Evolutionary conservation across 179 eudicot genomes (phyloP).

Genomic region (Vitellaria paradoxa): DNA sequence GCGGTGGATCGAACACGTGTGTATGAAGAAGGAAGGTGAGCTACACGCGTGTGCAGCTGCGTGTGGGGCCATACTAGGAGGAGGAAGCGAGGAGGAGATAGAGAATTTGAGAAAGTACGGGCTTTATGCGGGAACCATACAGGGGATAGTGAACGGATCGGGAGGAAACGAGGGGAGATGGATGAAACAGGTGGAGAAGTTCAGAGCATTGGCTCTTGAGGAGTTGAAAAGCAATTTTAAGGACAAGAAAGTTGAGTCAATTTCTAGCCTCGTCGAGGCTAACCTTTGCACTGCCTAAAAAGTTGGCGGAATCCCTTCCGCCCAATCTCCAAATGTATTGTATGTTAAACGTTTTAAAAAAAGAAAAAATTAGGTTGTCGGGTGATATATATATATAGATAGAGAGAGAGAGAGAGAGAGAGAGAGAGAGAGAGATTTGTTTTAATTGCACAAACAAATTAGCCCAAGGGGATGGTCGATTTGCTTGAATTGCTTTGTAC

Average conservation of each 20-base stretch:
- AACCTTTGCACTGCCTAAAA: background rate
- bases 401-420: too few species aligned
- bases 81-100: constrained; percentile 45
- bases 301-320: too few species aligned
- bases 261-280: constrained; percentile 23
- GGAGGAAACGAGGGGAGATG: constrained; percentile 16
- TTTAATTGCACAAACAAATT: too few species aligned
- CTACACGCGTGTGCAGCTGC: constrained; percentile 49
- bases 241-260: constrained; percentile 18
- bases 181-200: constrained; percentile 11
- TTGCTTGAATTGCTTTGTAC: too few species aligned
- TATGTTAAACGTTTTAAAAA: too few species aligned
- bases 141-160: constrained; percentile 24
- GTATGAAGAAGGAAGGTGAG: constrained; percentile 42
- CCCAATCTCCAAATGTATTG: too few species aligned
- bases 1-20: constrained; percentile 17
- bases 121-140: constrained; percentile 35
- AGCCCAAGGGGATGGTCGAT: too few species aligned
- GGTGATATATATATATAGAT: too few species aligned
- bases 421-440: too few species aligned
- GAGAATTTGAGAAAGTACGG: constrained; percentile 42
- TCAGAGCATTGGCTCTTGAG: constrained; percentile 29
- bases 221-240: constrained; percentile 32
- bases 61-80: constrained; percentile 59
- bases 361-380: too few species aligned